These are phyloP conservation scores for Huntiella omanensis DNA, from an alignment of 2,329 filamentous ascomycete species.

Conservation along the genomic window DNA sequence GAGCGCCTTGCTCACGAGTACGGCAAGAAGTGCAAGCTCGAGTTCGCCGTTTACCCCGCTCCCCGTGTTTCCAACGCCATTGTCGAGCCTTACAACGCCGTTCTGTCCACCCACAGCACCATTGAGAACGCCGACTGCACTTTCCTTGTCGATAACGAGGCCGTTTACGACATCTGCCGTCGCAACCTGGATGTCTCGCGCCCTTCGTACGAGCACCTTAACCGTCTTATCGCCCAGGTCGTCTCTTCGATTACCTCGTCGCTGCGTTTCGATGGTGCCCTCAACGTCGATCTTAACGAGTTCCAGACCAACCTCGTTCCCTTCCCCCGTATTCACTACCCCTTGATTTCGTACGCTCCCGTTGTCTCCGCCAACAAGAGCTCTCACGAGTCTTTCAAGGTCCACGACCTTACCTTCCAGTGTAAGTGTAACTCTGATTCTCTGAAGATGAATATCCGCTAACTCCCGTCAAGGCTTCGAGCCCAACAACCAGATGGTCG, in stretches of 20 bases:
- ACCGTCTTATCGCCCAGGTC: slow-evolving; percentile 54
- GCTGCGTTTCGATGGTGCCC: slow-evolving; percentile 51
- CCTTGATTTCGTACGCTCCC: slow-evolving; percentile 53
- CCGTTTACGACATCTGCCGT: slow-evolving; percentile 57
- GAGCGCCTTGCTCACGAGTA: slow-evolving; percentile 57
- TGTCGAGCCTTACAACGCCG: slow-evolving; percentile 57
- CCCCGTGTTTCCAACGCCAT: slow-evolving; percentile 52
- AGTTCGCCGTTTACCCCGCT: slow-evolving; percentile 54
- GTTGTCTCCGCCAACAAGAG: slow-evolving; percentile 58
- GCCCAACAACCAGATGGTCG: slow-evolving; percentile 64
- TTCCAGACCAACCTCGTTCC: slow-evolving; percentile 63
- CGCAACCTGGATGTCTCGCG: slow-evolving; percentile 52
- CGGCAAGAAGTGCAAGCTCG: slow-evolving; percentile 61
- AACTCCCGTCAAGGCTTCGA: slow-evolving; percentile 38
- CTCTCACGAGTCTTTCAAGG: slow-evolving; percentile 75
- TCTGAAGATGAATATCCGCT: not conserved
- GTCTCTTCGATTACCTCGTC: slow-evolving; percentile 59
- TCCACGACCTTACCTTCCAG: slow-evolving; percentile 56
- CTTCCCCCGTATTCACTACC: slow-evolving; percentile 57
- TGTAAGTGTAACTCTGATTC: slow-evolving; percentile 30
- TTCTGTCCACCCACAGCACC: slow-evolving; percentile 55
- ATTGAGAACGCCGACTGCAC: slow-evolving; percentile 64
- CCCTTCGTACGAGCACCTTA: slow-evolving; percentile 51
- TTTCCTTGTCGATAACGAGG: slow-evolving; percentile 60
- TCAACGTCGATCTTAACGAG: slow-evolving; percentile 59